Percentiles rank a stretch among this genome's conserved stretches.
These are phyloP conservation scores for Fusarium pseudocircinatum DNA, from an alignment of 2,329 filamentous ascomycete species.

Conservation along the genomic window DNA sequence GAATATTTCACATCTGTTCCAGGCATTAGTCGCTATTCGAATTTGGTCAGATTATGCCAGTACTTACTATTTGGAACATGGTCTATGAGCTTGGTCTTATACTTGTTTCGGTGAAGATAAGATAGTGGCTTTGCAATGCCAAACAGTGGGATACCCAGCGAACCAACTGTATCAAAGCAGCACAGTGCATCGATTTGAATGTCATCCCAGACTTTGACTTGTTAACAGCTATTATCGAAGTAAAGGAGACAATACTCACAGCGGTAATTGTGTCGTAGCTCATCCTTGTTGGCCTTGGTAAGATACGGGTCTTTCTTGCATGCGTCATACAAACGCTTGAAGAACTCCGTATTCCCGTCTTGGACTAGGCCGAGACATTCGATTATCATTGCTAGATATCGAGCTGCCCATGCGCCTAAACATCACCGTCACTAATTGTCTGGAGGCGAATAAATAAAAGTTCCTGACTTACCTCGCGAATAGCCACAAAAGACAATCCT, in stretches of 20 bases:
- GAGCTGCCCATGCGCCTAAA: background rate
- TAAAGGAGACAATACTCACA: background rate
- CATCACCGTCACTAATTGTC: accelerated
- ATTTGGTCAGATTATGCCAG: accelerated
- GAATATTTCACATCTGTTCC: background rate
- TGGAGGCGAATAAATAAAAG: accelerated
- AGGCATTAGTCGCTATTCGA: background rate
- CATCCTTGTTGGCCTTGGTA: background rate
- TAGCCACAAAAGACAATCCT: background rate
- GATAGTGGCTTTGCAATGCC: background rate
- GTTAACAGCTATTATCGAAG: accelerated
- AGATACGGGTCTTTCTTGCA: background rate
- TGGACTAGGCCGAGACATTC: background rate
- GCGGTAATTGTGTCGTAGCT: background rate
- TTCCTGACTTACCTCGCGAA: background rate
- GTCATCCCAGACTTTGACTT: background rate
- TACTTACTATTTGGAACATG: background rate
- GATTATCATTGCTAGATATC: background rate
- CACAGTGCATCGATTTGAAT: background rate
- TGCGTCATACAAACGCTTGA: background rate
- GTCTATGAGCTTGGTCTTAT: background rate
- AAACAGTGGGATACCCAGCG: background rate
- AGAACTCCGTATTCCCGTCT: background rate
- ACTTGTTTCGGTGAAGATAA: background rate
- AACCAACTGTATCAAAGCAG: background rate